phyloP scores from a whole-genome alignment of 1,284 basidiomycete genomes.

The Rhodotorula sp. region DNA sequence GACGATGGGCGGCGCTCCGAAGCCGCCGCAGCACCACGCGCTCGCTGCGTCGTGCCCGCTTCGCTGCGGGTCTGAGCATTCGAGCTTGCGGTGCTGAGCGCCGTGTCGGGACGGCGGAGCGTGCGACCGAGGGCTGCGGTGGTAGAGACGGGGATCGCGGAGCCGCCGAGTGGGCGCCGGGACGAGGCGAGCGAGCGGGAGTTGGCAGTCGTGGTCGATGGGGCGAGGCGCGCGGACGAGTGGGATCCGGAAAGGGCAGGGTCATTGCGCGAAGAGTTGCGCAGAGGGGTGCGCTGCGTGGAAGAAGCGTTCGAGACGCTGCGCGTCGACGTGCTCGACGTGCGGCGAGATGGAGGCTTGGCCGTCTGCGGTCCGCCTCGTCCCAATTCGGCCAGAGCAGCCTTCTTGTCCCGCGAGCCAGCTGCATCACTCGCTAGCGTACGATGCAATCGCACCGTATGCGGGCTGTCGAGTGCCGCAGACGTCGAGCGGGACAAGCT shows the following conservation, averaged over 20 bases:
- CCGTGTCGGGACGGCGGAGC: background rate
- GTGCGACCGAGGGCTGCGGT: background rate
- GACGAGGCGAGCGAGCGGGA: background rate
- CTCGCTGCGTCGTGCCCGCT: background rate
- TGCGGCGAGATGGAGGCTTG: too few species aligned
- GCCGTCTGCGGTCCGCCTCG: background rate
- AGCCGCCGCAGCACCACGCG: background rate
- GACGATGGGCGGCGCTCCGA: background rate
- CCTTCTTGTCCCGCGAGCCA: background rate
- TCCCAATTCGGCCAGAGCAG: background rate
- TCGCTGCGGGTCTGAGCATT: background rate
- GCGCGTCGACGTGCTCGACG: background rate
- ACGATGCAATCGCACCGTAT: background rate
- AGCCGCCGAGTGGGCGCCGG: background rate
- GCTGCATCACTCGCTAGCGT: background rate
- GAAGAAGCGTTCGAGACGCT: background rate
- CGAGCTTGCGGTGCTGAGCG: background rate
- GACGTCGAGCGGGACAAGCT: constrained; percentile 6
- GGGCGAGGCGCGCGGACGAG: background rate
- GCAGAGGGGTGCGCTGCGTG: background rate
- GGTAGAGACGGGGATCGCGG: constrained; percentile 2
- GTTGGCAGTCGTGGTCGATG: background rate
- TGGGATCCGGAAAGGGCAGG: background rate
- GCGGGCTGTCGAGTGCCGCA: background rate
- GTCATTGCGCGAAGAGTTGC: background rate